Percentiles rank a stretch among this genome's conserved stretches.
Conservation (phyloP, 2,329 filamentous ascomycete genomes). For the Ophiostoma piceae region DNA sequence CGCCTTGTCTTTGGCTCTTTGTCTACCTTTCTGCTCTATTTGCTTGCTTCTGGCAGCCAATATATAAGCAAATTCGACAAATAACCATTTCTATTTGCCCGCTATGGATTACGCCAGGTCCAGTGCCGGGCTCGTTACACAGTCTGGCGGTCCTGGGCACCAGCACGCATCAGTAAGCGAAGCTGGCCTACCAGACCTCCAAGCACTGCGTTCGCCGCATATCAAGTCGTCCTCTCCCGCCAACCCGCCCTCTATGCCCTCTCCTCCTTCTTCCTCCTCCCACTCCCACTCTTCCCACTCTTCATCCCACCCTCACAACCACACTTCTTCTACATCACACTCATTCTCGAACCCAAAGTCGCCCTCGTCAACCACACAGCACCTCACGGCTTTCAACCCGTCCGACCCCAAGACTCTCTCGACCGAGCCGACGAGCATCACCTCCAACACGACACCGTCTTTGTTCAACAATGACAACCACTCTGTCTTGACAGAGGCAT, state of each 20-base stretch:
- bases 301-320: conserved; percentile 4
- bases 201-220: conserved; percentile 12
- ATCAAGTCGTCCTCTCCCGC: conserved; percentile 2
- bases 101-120: conserved; percentile 26
- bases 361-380: conserved; percentile 20
- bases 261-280: conserved; percentile 16
- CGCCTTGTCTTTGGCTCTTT: conserved; percentile 3
- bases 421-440: conserved; percentile 14
- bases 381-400: conserved; percentile 20
- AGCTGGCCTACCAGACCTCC: conserved; percentile 7
- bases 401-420: conserved; percentile 24
- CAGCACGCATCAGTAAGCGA: conserved; percentile 18
- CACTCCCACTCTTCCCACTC: conserved; percentile 12
- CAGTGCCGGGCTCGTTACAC: not conserved
- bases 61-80: not conserved
- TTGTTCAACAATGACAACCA: conserved; percentile 12
- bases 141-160: conserved; percentile 16
- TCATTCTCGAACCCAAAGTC: not conserved
- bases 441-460: not conserved
- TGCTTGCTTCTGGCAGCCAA: not conserved
- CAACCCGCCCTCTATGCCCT: not conserved
- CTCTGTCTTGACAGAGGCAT: conserved; percentile 17
- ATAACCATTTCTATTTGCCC: conserved; percentile 3
- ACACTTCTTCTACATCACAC: conserved; percentile 6
- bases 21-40: not conserved